These are phyloP conservation scores for Artemisia annua DNA, from an alignment of 129 eudicot genomes.

Conservation along the genomic window DNA sequence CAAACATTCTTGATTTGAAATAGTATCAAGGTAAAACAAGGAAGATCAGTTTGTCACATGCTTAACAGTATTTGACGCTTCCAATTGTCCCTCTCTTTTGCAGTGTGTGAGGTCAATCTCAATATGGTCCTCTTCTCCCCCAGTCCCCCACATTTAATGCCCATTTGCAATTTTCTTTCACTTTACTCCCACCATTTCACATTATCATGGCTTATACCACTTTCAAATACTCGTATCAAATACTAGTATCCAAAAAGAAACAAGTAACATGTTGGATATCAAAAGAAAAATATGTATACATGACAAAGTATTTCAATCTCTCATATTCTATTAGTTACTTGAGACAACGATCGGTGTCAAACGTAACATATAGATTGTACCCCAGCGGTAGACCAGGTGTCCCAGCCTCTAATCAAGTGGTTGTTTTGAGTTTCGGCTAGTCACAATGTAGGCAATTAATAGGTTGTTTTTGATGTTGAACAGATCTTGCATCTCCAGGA, in stretches of 20 bases:
- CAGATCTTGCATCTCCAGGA: too few relatives aligned
- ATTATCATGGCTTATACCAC: not conserved
- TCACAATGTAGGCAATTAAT: too few relatives aligned
- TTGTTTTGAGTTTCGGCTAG: too few relatives aligned
- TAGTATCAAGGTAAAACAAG: slow-evolving; percentile 4
- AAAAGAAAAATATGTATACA: too few relatives aligned
- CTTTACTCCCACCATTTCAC: not conserved
- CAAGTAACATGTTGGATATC: not conserved
- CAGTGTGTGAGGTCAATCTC: slow-evolving; percentile 41
- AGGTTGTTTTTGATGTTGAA: too few relatives aligned
- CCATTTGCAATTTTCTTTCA: slow-evolving; percentile 16
- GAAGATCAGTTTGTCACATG: slow-evolving; percentile 19
- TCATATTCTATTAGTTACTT: too few relatives aligned
- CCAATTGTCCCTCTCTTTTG: slow-evolving; percentile 43
- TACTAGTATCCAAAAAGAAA: not conserved
- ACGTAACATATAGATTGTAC: too few relatives aligned
- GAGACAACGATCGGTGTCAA: too few relatives aligned
- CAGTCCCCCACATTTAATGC: slow-evolving; percentile 31
- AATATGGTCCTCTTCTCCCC: slow-evolving; percentile 21
- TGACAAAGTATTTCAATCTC: too few relatives aligned
- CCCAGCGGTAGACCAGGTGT: too few relatives aligned
- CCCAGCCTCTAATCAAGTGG: too few relatives aligned
- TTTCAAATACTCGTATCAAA: not conserved
- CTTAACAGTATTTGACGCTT: slow-evolving; percentile 25
- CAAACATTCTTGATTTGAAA: slow-evolving; percentile 22